Evolutionary conservation across 2,329 filamentous ascomycete species (phyloP), one percentile per base, ranked within the genome.

Genomic region (Hymenoscyphus infarciens): DNA sequence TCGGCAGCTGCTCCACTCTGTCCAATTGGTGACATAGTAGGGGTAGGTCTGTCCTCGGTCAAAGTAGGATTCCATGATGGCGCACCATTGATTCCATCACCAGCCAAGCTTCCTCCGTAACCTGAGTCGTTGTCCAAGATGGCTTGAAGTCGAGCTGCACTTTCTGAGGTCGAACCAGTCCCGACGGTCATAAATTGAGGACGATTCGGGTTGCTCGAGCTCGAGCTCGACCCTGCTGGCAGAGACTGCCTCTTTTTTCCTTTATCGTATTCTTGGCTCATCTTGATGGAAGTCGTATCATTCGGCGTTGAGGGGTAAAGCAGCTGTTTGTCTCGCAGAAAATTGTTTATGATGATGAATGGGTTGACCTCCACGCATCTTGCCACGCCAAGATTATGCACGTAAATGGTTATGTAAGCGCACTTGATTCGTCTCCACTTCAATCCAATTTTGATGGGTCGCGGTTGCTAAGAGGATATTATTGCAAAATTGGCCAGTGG

Each of bases 181-280:
- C 94, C 94, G 58, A 97, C 91, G 5, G 91, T 96, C 88, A 96
- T 91, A 77, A 93, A 97, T 63, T 86, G 82, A 58, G 89, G 89
- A 65, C 71, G 72, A 64, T 63, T 61, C 49, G 58, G 62, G 62
- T 56, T 59, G 13, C 62, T 58, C 25, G 56, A 61, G 13, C 62
- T 58, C 25, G 56, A 61, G 35, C 49, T 67, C 3, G 66, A 65
- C 45, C 67, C 67, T 31, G 64, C 68, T 38, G 63, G 61, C 35
- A 25, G 29, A 1, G 54, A 59, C 15, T 42, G 61, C 61, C 70
- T 70, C 69, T 82, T 82, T 76, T 86, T 86, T 67, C 77, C 77
- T 68, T 76, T 78, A 68, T 79, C 81, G 69, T 85, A 82, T 70
- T 86, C 81, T 75, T 86, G 82, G 77, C 82, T 87, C 84, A 87